Evolutionary conservation across 2,329 filamentous ascomycete genomes (phyloP).

Genomic region (Xylaria sp.): DNA sequence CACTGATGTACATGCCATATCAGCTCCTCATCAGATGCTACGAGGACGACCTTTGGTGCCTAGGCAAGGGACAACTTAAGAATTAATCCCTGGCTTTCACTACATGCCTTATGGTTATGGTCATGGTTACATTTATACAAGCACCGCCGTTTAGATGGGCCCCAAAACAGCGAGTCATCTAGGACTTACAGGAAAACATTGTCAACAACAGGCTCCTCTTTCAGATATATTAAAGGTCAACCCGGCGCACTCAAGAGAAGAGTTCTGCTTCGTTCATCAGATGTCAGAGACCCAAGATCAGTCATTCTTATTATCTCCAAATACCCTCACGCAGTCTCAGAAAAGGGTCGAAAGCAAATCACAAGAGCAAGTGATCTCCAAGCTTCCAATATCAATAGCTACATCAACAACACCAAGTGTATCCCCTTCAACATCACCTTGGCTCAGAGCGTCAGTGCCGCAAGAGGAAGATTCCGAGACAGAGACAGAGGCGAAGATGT

Average conservation of each 20-base stretch:
- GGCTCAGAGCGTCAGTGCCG: conserved; percentile 12
- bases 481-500: conserved; percentile 39
- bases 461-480: conserved; percentile 25
- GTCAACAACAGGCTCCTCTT: conserved; percentile 5
- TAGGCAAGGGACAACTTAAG: conserved; percentile 23
- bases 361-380: conserved; percentile 4
- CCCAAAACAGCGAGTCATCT: conserved; percentile 30
- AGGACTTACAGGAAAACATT: conserved; percentile 35
- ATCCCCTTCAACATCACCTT: conserved; percentile 37
- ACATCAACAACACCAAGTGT: conserved; percentile 32
- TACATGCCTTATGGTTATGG: conserved; percentile 24
- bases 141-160: conserved; percentile 28
- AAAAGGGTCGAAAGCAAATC: background rate
- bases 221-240: conserved; percentile 23
- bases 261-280: conserved; percentile 7
- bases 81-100: conserved; percentile 27
- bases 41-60: conserved; percentile 29
- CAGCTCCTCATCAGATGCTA: conserved; percentile 34
- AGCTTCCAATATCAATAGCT: background rate
- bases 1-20: conserved; percentile 35
- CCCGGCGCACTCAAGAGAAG: conserved; percentile 15
- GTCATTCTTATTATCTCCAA: conserved; percentile 17
- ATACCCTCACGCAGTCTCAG: background rate
- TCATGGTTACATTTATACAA: conserved; percentile 36
- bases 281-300: conserved; percentile 33